Evolutionary conservation across 2,329 filamentous ascomycete species (phyloP), one percentile per base, ranked within the genome.

Genomic region (Neofusicoccum kwambonambiense): DNA sequence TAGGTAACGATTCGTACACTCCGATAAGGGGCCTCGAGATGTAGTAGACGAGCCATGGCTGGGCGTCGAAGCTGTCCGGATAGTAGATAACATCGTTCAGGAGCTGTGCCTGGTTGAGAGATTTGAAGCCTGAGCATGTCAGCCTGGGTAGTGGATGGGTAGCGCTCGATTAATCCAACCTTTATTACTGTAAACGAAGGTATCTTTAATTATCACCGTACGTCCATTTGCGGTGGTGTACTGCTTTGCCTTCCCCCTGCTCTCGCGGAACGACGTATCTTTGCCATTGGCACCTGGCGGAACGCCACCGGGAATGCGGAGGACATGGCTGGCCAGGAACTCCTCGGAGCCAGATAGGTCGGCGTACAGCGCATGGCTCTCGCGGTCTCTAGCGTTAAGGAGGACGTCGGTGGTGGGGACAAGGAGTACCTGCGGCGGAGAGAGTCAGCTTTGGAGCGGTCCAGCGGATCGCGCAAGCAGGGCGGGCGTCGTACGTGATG

Each of bases 41-140:
- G 78, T 93, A 97, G 84, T 98, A 98, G 66, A 99, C 85, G 49
- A 99, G 87, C 93, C 95, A 99, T 84, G 93, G 92, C 70, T 93
- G 90, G 13, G 92, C 89, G 71, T 98, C 94, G 71, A 91, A 86
- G n/a, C 87, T 88, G 72, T 97, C 92, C 56, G 92, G 89, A 73
- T 96, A 96, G 85, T 92, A 98, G 44, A 97, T 86, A 42, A 86
- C 83, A 77, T 99, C 96, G 74, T 86, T 86, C 65, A 97, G 82
- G 39, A 98, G 82, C 74, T 95, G 93, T 37, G 93, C 92, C 75
- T 98, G 95, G 68, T 92, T 93, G 67, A 97, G 83, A 39, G 88
- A 88, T 80, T 95, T 97, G 84, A 98, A 99, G 60, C 93, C 92
- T 96, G 69, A 34, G 15, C 34, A 49, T 6, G 51, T 61, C 37